Evolutionary conservation across 257 asterid species (phyloP), one percentile per base, ranked within the genome.

Genomic region (Prunella vulgaris): DNA sequence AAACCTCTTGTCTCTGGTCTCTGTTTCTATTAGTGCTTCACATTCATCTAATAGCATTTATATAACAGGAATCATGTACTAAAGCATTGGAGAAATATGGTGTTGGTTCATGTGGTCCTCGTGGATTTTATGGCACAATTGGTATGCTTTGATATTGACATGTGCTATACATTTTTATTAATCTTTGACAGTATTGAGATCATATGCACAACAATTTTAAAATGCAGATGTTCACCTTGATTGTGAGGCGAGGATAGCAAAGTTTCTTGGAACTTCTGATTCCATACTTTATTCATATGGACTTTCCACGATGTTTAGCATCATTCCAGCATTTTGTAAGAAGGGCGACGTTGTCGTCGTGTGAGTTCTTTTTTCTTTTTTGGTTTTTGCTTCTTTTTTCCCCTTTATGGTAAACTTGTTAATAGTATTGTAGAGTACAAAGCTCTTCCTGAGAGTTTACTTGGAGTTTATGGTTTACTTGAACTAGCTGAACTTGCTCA

Each of bases 101-200:
- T 75, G 99, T 93, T 66, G 99, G 99, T 60, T 93, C 99, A 68
- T 93, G 99, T 77, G 99, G 99, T 66, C 96, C 96, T 78, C 99
- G 97, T 77, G 96, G 96, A 70, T 93, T 93, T 75, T 93, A 93
- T 80, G 98, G 98, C 79, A 93, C 98, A 75, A 93, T 93, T 65
- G 98, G 98, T 93, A 90, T 66, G 78, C 70, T 35, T 49, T 71
- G 42, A 54, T 52, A 49, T 32, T 32, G 60, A 22, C 59, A 37
- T 71, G 17, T 22, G 68, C 52, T 13, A 37, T 28, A 38, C 53
- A 20, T 71, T 59, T 64, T 64, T 63, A 40, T 70, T 67, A 35
- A 20, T 48, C 33, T 64, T 54, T 59, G 70, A 51, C 71, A 35
- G 28, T 44, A 12, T 33, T 42, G 49, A 28, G 58, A 49, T 64